Base-by-base conservation (phyloP, 495 filamentous ascomycete genomes). In the Lasiosphaeria hispida region DNA sequence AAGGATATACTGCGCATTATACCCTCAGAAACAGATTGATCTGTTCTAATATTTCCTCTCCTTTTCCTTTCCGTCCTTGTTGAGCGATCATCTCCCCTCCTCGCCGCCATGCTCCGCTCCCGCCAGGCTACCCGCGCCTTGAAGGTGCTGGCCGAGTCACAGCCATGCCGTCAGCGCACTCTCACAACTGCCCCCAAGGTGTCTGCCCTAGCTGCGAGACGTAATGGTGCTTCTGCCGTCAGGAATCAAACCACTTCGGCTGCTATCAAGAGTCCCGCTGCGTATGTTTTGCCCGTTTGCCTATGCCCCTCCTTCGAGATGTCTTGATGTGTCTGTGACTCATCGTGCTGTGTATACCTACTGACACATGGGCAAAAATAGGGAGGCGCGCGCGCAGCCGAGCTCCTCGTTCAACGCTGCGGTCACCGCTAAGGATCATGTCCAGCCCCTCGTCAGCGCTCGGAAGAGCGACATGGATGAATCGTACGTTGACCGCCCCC, bases 401-500 rank as follows among this genome's bases (percentile, higher is more conserved):
- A 87, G 85, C 61, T 85, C 87, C 51, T 75, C 86, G 0, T 91
- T 91, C 77, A 89, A 90, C 65, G 63, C 75, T 69, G 58, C 75
- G 75, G 23, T 5, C 23, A 54, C 77, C 71, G 57, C 80, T 51
- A 68, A 71, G 51, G 66, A 72, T 44, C 70, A 87, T 77, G 81
- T 91, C 56, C 88, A 91, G 63, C 87, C 89, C 57, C 77, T 92
- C 54, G 81, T 85, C 54, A 80, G 82, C 65, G 73, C 76, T 44
- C 76, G 79, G 63, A 72, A 77, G 56, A 78, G 81, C 44, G 83
- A 87, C 54, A 85, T 93, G 79, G 90, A 95, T 72, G 90, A 87
- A 63, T 85, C 84, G 84, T 85, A 80, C 50, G 82, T 78, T 52
- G 58, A 45, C 63, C 40, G 41, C 50, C 65, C 53, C 57, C 58